phyloP scores from a whole-genome alignment of 1,284 basidiomycete species.

The Boletellus dicymbophilus region DNA sequence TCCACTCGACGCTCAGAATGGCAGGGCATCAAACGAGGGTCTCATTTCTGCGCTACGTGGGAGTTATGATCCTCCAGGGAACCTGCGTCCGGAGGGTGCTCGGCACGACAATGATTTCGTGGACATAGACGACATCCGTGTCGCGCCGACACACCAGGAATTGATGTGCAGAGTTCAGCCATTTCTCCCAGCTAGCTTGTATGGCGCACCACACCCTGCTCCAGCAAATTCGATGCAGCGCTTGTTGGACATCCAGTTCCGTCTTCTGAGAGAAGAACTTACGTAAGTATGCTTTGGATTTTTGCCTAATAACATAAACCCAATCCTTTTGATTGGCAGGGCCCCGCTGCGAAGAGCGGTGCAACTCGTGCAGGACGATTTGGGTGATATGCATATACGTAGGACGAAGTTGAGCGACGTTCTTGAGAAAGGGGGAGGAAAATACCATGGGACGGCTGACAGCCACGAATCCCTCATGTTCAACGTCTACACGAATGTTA shows the following conservation, averaged over 20 bases:
- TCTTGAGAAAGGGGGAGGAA: slow-evolving; percentile 46
- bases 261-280: slow-evolving; percentile 68
- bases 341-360: slow-evolving; percentile 53
- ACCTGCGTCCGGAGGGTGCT: slow-evolving; percentile 46
- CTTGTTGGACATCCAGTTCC: slow-evolving; percentile 69
- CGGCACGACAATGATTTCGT: slow-evolving; percentile 68
- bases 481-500: slow-evolving; percentile 55
- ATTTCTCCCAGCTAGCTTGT: slow-evolving; percentile 34
- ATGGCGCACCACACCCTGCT: slow-evolving; percentile 60
- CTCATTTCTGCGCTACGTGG: slow-evolving; percentile 40
- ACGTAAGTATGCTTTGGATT: slow-evolving; percentile 42
- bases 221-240: slow-evolving; percentile 56
- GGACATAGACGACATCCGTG: slow-evolving; percentile 56
- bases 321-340: slow-evolving; percentile 32
- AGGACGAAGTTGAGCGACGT: slow-evolving; percentile 37
- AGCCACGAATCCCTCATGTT: slow-evolving; percentile 50
- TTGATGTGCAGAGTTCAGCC: not conserved
- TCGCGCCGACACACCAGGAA: slow-evolving; percentile 25
- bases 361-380: slow-evolving; percentile 45
- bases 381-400: slow-evolving; percentile 25
- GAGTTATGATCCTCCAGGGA: slow-evolving; percentile 58
- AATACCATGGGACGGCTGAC: slow-evolving; percentile 42
- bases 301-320: not conserved
- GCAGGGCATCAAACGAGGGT: slow-evolving; percentile 29
- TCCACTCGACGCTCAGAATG: not conserved